Conservation (phyloP, 306 rosid genomes). For the Lathyrus aphaca region DNA sequence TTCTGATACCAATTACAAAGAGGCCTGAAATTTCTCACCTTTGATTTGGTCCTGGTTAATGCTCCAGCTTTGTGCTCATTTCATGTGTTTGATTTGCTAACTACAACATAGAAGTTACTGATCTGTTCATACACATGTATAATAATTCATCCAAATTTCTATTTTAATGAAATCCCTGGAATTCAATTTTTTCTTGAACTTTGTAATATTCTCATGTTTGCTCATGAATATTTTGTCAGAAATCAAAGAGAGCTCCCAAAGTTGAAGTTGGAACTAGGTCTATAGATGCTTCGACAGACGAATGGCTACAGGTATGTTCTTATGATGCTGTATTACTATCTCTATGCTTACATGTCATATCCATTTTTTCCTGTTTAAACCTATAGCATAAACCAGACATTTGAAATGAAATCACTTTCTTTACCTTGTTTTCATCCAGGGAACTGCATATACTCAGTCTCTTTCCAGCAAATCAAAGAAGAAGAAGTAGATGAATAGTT, state of each 20-base stretch:
- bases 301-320: conserved; percentile 88
- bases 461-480: conserved; percentile 75
- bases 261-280: conserved; percentile 90
- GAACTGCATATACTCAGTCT: conserved; percentile 76
- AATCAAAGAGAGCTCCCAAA: conserved; percentile 87
- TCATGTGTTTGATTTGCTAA: conserved; percentile 26
- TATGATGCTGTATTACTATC: conserved; percentile 13
- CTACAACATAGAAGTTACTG: not conserved
- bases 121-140: not conserved
- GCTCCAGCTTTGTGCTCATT: not conserved
- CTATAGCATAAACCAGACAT: conserved; percentile 16
- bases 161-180: not conserved
- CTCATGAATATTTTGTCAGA: conserved; percentile 51
- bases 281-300: conserved; percentile 78
- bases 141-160: not conserved
- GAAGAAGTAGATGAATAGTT: conserved; percentile 63
- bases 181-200: conserved; percentile 26
- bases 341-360: conserved; percentile 14
- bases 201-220: conserved; percentile 17
- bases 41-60: conserved; percentile 8
- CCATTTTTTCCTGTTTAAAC: not conserved
- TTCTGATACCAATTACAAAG: not conserved
- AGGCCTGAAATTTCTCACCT: not conserved
- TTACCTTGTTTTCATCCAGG: conserved; percentile 50
- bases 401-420: conserved; percentile 31